phyloP scores from a whole-genome alignment of 345 rosid species.

The Salix udensis region DNA sequence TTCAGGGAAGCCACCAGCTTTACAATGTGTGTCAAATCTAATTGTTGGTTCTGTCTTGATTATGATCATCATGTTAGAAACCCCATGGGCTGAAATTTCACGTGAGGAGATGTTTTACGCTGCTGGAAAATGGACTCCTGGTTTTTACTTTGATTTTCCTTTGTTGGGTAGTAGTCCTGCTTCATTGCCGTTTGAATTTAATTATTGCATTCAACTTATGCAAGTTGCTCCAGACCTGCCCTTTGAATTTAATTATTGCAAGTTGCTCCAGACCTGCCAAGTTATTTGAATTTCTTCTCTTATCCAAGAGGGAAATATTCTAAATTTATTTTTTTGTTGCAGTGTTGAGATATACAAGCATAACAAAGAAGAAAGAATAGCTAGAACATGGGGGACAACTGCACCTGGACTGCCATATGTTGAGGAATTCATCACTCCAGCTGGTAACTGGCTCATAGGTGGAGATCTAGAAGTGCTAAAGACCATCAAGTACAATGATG shows the following conservation, averaged over 20 bases:
- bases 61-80: neutral
- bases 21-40: neutral
- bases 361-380: constrained; percentile 87
- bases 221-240: neutral
- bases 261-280: neutral
- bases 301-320: neutral
- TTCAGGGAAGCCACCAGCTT: neutral
- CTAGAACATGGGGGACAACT: constrained; percentile 94
- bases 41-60: neutral
- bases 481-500: constrained; percentile 81
- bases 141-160: neutral
- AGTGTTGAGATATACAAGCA: constrained; percentile 90
- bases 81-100: neutral
- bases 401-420: constrained; percentile 87
- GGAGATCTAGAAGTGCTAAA: constrained; percentile 81
- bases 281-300: neutral
- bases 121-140: neutral
- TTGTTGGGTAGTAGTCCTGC: neutral
- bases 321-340: constrained; percentile 14
- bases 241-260: neutral
- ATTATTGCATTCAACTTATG: neutral
- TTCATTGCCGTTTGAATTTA: neutral
- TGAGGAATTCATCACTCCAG: constrained; percentile 61
- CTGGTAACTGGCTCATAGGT: constrained; percentile 95
- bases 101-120: neutral